Conservation (phyloP, 148 eudicot species). For the Chenopodium quinoa region DNA sequence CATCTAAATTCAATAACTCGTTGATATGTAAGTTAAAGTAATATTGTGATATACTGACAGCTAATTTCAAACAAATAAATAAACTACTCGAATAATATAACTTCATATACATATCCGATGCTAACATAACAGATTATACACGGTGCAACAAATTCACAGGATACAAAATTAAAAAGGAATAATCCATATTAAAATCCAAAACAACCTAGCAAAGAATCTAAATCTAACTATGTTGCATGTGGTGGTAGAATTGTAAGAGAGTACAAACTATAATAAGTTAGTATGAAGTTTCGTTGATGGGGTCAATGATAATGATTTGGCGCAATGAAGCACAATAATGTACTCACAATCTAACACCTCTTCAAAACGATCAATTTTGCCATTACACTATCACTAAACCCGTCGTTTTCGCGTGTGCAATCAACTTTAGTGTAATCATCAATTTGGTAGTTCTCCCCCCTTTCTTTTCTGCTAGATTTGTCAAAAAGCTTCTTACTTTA, state of each 20-base stretch:
- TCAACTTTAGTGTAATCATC: conserved; percentile 24
- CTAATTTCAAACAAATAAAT: too few relatives aligned
- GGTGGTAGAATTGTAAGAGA: background rate
- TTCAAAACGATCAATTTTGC: background rate
- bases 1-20: too few relatives aligned
- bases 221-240: background rate
- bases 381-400: background rate
- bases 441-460: conserved; percentile 22
- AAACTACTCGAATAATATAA: too few relatives aligned
- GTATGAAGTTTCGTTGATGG: background rate
- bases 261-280: background rate
- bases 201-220: too few relatives aligned
- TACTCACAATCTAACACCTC: background rate
- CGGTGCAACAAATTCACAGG: too few relatives aligned
- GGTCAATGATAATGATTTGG: conserved; percentile 11
- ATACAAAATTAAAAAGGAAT: too few relatives aligned
- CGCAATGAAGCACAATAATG: conserved; percentile 23
- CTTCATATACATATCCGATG: too few relatives aligned
- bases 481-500: conserved; percentile 23
- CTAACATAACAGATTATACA: too few relatives aligned
- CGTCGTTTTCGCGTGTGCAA: conserved; percentile 30
- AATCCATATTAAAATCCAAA: background rate
- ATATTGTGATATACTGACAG: too few relatives aligned
- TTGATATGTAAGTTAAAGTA: too few relatives aligned
- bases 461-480: conserved; percentile 25